These are phyloP conservation scores for Casuarina equisetifolia DNA, from an alignment of 306 rosid genomes.

Conservation along the genomic window DNA sequence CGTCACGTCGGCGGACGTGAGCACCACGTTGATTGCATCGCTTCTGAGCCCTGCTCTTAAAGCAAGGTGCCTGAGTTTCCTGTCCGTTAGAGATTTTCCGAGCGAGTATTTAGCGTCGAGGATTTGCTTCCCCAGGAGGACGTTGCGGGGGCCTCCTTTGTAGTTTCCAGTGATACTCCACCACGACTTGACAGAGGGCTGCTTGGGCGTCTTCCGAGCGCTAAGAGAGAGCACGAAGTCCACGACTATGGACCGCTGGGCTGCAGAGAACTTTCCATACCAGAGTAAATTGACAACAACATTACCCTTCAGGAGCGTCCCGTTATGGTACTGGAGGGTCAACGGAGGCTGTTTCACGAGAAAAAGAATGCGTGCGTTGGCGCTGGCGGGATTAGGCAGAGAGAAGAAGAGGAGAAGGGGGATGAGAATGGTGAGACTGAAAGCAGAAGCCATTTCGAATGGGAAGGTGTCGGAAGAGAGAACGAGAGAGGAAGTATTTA, in stretches of 20 bases:
- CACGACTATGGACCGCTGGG: conserved; percentile 39
- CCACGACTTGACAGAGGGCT: conserved; percentile 29
- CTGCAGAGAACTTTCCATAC: conserved; percentile 57
- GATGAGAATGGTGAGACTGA: conserved; percentile 7
- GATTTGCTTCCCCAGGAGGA: conserved; percentile 29
- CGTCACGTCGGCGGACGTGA: conserved; percentile 30
- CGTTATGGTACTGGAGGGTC: conserved; percentile 53
- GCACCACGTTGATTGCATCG: conserved; percentile 16
- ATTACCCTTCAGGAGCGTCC: conserved; percentile 56
- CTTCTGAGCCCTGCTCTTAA: neutral
- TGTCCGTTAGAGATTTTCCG: conserved; percentile 10
- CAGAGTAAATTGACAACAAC: conserved; percentile 48
- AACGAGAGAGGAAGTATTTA: neutral
- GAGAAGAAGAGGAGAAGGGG: conserved; percentile 1
- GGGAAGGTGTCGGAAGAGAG: neutral
- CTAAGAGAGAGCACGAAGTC: conserved; percentile 32
- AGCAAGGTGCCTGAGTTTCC: conserved; percentile 5
- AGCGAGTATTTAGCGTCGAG: conserved; percentile 16
- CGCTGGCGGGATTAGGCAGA: conserved; percentile 10
- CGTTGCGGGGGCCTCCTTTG: conserved; percentile 16
- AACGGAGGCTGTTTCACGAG: conserved; percentile 26
- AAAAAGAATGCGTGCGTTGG: conserved; percentile 22
- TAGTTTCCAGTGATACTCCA: conserved; percentile 30
- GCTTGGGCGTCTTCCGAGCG: neutral
- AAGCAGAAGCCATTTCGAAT: conserved; percentile 23